phyloP scores from a whole-genome alignment of 495 filamentous ascomycete genomes.

The Diplogelasinospora grovesii region DNA sequence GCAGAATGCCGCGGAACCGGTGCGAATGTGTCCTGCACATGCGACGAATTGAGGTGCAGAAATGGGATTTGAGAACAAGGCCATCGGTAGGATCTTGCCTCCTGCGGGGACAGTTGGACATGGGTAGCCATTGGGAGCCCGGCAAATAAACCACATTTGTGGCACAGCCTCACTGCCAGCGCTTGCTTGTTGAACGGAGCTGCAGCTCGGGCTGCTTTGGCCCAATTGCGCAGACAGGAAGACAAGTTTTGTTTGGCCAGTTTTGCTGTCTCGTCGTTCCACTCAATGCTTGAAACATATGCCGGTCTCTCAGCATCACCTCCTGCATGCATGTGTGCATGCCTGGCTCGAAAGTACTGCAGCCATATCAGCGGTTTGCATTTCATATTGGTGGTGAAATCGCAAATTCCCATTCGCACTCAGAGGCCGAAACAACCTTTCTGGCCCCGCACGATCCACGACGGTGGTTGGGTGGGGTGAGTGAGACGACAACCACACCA shows the following conservation, averaged over 20 bases:
- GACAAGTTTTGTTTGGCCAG: not conserved
- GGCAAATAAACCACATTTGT: not conserved
- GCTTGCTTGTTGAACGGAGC: conserved; percentile 1
- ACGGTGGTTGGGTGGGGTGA: not conserved
- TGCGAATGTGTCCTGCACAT: no score
- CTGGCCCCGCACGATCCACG: not conserved
- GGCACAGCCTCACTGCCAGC: conserved; percentile 11
- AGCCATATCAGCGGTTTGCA: not conserved
- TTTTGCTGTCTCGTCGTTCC: conserved; percentile 3
- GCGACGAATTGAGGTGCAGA: not conserved
- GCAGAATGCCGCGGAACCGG: not conserved
- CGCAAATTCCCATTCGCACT: not conserved
- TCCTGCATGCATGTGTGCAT: no score
- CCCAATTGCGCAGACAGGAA: conserved; percentile 1
- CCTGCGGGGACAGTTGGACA: not conserved
- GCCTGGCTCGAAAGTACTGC: no score
- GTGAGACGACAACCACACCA: not conserved
- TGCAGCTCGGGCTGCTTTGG: not conserved
- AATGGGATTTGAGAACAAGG: not conserved
- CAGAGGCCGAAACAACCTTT: not conserved
- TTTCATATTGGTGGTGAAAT: not conserved
- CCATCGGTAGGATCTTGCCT: conserved; percentile 1
- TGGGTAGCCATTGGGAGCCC: not conserved
- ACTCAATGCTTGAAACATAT: not conserved
- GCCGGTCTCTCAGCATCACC: no score